Evolutionary conservation across 2,329 filamentous ascomycete genomes (phyloP).

Genomic region (Apiospora hydei): DNA sequence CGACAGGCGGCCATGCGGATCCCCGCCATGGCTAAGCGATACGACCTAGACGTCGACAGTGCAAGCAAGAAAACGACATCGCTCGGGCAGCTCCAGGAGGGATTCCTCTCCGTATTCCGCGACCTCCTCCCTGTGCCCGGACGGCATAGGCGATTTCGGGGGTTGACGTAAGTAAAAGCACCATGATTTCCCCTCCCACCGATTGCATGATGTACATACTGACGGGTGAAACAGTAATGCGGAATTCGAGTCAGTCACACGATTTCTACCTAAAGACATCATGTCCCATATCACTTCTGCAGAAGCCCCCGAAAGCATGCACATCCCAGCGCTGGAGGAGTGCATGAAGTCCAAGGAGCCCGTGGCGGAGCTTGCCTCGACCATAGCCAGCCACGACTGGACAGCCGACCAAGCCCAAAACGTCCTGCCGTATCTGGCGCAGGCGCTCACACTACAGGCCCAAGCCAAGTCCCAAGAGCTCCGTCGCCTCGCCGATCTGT

Average conservation of each 20-base stretch:
- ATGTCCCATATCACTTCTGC: neutral
- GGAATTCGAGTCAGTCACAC: neutral
- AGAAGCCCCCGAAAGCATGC: neutral
- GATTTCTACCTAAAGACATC: neutral
- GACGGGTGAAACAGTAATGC: neutral
- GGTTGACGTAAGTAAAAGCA: neutral
- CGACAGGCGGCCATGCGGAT: neutral
- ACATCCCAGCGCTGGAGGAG: neutral
- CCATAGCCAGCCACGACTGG: neutral
- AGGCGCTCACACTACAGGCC: neutral
- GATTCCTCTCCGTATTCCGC: neutral
- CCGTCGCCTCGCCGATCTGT: neutral
- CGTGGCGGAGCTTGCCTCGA: neutral
- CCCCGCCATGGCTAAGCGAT: neutral
- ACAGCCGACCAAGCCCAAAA: slow-evolving; percentile 1
- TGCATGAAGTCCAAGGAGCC: neutral
- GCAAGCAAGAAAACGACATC: neutral
- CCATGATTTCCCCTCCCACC: neutral
- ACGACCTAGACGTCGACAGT: neutral
- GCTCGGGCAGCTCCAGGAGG: neutral
- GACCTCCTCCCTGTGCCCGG: neutral
- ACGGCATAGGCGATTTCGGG: neutral
- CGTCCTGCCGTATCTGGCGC: neutral
- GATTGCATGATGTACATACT: neutral
- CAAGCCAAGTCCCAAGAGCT: slow-evolving; percentile 18